phyloP scores from a whole-genome alignment of 257 asterid genomes.

The Parsonsia alboflavescens region DNA sequence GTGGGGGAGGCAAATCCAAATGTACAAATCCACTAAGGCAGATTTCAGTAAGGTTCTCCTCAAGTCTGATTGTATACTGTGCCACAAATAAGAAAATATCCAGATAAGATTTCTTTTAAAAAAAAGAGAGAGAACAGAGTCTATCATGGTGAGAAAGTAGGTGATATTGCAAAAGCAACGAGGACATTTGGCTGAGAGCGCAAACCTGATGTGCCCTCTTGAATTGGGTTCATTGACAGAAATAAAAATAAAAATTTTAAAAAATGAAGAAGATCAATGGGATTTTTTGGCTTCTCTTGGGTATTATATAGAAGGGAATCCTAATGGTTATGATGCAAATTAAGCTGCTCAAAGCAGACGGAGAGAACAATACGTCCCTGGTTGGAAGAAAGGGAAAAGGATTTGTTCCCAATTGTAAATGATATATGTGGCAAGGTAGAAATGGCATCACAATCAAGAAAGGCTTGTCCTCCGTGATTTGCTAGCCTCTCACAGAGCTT shows the following conservation, averaged over 20 bases:
- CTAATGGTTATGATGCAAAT: too few species aligned
- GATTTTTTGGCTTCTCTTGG: too few species aligned
- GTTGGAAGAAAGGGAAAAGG: slow-evolving; percentile 30
- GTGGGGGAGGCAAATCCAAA: slow-evolving; percentile 27
- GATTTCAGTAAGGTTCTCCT: slow-evolving; percentile 15
- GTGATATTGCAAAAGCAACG: too few species aligned
- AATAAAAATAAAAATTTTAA: too few species aligned
- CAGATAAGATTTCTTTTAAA: neutral
- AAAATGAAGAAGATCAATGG: too few species aligned
- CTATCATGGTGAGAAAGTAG: too few species aligned
- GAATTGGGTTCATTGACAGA: too few species aligned
- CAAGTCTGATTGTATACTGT: slow-evolving; percentile 27
- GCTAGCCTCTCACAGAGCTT: slow-evolving; percentile 35
- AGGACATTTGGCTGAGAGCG: too few species aligned
- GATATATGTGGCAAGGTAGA: slow-evolving; percentile 26
- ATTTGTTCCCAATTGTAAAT: slow-evolving; percentile 25
- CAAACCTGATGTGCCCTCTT: too few species aligned
- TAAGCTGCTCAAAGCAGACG: too few species aligned
- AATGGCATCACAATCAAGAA: slow-evolving; percentile 22
- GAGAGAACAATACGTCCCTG: slow-evolving; percentile 17
- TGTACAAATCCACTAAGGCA: slow-evolving; percentile 34
- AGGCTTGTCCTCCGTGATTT: slow-evolving; percentile 25
- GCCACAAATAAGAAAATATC: neutral
- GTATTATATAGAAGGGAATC: too few species aligned
- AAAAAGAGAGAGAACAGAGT: neutral